Conservation (phyloP, 2,329 filamentous ascomycete species). For the Phoma sp. region DNA sequence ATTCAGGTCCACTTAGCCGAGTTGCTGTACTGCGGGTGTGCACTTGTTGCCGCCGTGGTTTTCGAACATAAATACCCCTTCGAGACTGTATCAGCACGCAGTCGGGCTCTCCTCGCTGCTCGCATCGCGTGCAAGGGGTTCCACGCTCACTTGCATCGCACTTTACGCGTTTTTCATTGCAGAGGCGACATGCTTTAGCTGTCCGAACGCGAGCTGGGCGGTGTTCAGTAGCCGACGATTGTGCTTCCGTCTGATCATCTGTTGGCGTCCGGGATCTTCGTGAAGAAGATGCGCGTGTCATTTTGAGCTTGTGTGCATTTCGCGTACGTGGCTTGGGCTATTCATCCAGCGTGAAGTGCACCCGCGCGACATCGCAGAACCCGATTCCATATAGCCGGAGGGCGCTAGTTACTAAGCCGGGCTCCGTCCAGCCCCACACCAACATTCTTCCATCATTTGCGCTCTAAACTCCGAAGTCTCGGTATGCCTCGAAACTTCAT, state of each 20-base stretch:
- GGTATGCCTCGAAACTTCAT: no score
- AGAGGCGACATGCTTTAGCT: conserved; percentile 13
- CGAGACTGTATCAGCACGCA: conserved; percentile 10
- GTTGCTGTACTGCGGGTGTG: not conserved
- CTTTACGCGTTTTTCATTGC: conserved; percentile 14
- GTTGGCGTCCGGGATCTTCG: not conserved
- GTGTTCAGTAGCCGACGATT: not conserved
- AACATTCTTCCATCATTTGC: no score
- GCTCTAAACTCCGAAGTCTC: no score
- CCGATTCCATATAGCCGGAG: not conserved
- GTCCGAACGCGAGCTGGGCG: conserved; percentile 6
- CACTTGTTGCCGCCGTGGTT: conserved; percentile 4
- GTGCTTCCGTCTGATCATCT: not conserved
- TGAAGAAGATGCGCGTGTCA: not conserved
- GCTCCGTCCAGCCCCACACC: no score
- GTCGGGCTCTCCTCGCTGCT: conserved; percentile 1
- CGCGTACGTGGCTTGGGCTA: not conserved
- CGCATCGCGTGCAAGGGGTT: conserved; percentile 9
- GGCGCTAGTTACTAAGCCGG: not conserved
- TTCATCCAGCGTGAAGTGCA: not conserved
- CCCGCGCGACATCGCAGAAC: not conserved
- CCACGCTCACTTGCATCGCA: conserved; percentile 13
- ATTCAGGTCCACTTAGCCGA: not conserved
- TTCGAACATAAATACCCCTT: conserved; percentile 12
- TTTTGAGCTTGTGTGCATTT: not conserved